A percentile compares a stretch with the other conserved stretches of the same genome.
Conservation (phyloP, 768 basidiomycete species). For the Tephrocybe rancida region DNA sequence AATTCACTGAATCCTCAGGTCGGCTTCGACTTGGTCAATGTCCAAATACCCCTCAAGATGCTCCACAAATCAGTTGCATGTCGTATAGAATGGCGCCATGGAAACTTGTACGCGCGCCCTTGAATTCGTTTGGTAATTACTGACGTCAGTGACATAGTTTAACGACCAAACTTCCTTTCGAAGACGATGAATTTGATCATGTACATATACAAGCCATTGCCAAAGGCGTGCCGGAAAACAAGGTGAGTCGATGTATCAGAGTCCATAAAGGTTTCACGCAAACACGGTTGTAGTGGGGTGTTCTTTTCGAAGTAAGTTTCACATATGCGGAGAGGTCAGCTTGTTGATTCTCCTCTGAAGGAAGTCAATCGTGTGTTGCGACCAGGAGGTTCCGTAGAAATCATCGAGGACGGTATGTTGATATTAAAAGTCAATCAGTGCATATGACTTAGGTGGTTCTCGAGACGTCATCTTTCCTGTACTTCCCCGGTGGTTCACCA, state of each 20-base stretch:
- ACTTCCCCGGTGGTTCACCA: conserved; percentile 78
- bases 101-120: conserved; percentile 62
- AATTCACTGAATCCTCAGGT: conserved; percentile 43
- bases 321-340: background rate
- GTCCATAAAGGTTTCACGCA: conserved; percentile 1
- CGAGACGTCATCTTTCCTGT: conserved; percentile 76
- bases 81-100: conserved; percentile 73
- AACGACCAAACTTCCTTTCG: conserved; percentile 77
- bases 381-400: conserved; percentile 71
- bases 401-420: conserved; percentile 69
- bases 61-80: conserved; percentile 52
- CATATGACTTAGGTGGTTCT: background rate
- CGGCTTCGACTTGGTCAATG: conserved; percentile 77
- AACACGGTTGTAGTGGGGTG: conserved; percentile 54
- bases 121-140: background rate
- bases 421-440: background rate
- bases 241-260: conserved; percentile 39
- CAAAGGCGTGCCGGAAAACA: conserved; percentile 73
- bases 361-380: conserved; percentile 73
- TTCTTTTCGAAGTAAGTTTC: conserved; percentile 59
- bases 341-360: conserved; percentile 35
- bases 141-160: conserved; percentile 43
- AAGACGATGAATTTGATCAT: conserved; percentile 82
- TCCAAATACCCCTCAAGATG: conserved; percentile 61
- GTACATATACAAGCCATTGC: conserved; percentile 73